Evolutionary conservation across 2,329 filamentous ascomycete genomes (phyloP), one percentile per base, ranked within the genome.

Genomic region (Hortaea sp.): DNA sequence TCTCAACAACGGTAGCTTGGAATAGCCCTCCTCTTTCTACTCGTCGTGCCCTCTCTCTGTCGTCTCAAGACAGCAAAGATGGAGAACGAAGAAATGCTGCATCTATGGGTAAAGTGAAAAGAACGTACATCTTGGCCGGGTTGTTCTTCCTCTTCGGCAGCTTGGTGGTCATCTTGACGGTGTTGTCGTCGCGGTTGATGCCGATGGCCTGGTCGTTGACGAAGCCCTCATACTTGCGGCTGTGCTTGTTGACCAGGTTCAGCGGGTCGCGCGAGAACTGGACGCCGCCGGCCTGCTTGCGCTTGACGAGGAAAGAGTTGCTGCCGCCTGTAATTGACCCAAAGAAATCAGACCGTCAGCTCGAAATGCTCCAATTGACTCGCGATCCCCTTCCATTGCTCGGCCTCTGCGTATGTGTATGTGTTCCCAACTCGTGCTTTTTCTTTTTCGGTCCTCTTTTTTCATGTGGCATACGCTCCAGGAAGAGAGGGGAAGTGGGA

Each of bases 261-360:
- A 95, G 74, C 63, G 89, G 87, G 69, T 97, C 90, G 63, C 85
- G 85, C 61, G 90, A 97, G 79, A 98, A 88, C 73, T 86, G 85
- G 62, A 85, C 76, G 69, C 86, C 85, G 66, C 86, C 88, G 64
- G 76, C 77, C 63, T 74, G 72, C 68, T 81, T 83, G 75, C 87
- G 85, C 84, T 95, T 95, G 69, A 90, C 85, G 69, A 95, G 83
- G 80, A 77, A 95, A 68, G 87, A 74, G 76, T 94, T 95, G 75
- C 88, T 81, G 76, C 74, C 75, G 74, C 88, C 89, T 95, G 66
- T 59, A 44, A 28, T 7, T 12, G 5, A 5, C 39, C 27, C 5
- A 32, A 39, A n/a, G 40, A 10, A 41, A 39, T 44, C 30, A 49
- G n/a, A 44, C 40, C 41, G 45, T 13, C 29, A 34, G 20, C 20